These are phyloP conservation scores for Crithidia acanthocephali DNA, from an alignment of 208 protist genomes.

Conservation along the genomic window DNA sequence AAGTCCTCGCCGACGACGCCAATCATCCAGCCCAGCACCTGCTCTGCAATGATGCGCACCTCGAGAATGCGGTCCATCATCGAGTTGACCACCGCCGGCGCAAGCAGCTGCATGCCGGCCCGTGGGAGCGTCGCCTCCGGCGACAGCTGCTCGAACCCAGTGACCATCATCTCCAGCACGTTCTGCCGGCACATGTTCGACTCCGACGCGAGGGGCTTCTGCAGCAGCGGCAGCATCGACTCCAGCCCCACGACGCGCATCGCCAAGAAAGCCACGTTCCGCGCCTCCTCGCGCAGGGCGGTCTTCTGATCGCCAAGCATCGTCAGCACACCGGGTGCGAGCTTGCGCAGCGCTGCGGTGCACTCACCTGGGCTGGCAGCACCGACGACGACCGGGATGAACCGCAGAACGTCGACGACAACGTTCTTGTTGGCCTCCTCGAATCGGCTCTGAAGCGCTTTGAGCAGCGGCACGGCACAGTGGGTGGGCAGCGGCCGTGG, in stretches of 20 bases:
- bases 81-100: slow-evolving; percentile 58
- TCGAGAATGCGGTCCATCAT: slow-evolving; percentile 88
- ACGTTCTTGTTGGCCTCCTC: slow-evolving; percentile 90
- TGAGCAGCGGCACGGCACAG: slow-evolving; percentile 50
- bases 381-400: slow-evolving; percentile 63
- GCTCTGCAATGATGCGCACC: slow-evolving; percentile 77
- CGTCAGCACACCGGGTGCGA: slow-evolving; percentile 65
- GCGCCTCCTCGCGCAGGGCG: slow-evolving; percentile 77
- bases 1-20: slow-evolving; percentile 68
- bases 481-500: slow-evolving; percentile 45
- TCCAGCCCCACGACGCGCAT: slow-evolving; percentile 76
- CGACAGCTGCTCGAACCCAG: slow-evolving; percentile 60
- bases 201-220: slow-evolving; percentile 78
- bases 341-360: slow-evolving; percentile 41
- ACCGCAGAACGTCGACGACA: slow-evolving; percentile 84
- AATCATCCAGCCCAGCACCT: slow-evolving; percentile 70
- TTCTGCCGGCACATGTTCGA: slow-evolving; percentile 77
- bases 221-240: slow-evolving; percentile 59
- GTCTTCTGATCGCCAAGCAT: slow-evolving; percentile 88
- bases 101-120: slow-evolving; percentile 49
- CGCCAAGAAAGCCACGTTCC: slow-evolving; percentile 50
- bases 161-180: slow-evolving; percentile 74
- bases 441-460: slow-evolving; percentile 69
- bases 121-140: slow-evolving; percentile 48
- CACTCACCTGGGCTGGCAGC: slow-evolving; percentile 46